Evolutionary conservation across 225 moss, liverwort and hornwort genomes (phyloP), one percentile per base, ranked within the genome.

Genomic region (Straminergon stramineum): DNA sequence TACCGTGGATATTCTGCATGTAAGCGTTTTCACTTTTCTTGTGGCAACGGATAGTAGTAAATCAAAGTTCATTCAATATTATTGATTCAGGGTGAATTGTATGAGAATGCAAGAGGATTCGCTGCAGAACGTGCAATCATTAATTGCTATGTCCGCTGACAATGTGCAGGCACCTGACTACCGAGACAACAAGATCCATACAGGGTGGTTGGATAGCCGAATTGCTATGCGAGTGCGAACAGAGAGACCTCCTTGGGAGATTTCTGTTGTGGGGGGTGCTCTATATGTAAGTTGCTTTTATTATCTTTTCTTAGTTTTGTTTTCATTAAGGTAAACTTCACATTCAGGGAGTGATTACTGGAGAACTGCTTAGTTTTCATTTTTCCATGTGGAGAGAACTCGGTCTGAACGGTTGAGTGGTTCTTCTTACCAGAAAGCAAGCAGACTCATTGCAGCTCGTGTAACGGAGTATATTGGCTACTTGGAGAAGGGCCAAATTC

Each of bases 401-500:
- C 30, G 60, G 39, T 79, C 88, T 91, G 83, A 93, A 53, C 35
- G 2, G 31, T 83, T 80, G 88, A 61, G 52, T 90, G 86, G 37
- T 90, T 57, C 10, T 75, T 84, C 58, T 75, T 89, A 65, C 48
- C 96, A 99, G 99, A 97, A 93, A 95, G 97, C 95, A 86, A 94
- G 89, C n/a, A 93, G 94, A 79, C 90, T 99, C 39, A 94, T 94
- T 82, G 97, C 93, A 71, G 96, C 99, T 41, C 94, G 99, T 92
- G 96, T 96, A 27, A 93, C 96, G 53, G 99, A 99, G 85, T 99
- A 97, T 52, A 97, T 99, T 88, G 96, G 97, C 75, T 97, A 97
- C 79, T 95, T 99, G 92, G 97, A 94, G 45, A 97, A 96, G 90
- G 99, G 99, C 21, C 99, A 99, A 93, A 97, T 99, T 88, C 99